Conservation (phyloP, 306 rosid genomes). For the Hippophae gyantsensis region DNA sequence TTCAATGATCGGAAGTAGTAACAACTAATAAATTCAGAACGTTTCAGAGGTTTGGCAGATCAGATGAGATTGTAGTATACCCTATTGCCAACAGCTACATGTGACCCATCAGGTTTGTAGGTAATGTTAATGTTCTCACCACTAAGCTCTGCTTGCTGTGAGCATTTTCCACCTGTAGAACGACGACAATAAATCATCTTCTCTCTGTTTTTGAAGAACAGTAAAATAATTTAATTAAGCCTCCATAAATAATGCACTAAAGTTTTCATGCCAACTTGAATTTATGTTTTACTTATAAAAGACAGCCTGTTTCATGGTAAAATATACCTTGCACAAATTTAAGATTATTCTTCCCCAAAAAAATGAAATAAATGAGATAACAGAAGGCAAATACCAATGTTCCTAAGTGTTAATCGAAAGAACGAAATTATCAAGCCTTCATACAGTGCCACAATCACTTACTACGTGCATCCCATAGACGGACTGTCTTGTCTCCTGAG, state of each 20-base stretch:
- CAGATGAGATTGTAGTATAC: slow-evolving; percentile 31
- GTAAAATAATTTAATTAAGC: slow-evolving; percentile 5
- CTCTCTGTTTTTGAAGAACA: background rate
- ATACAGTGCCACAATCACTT: slow-evolving; percentile 23
- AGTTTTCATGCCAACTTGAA: too few species aligned
- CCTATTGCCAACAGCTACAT: slow-evolving; percentile 90
- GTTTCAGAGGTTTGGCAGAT: slow-evolving; percentile 10
- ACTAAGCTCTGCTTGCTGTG: slow-evolving; percentile 81
- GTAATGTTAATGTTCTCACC: slow-evolving; percentile 95
- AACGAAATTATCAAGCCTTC: too few species aligned
- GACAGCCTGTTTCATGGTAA: too few species aligned
- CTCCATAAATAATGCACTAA: background rate
- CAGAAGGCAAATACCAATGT: too few species aligned
- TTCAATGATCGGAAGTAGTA: slow-evolving; percentile 5
- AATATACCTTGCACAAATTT: too few species aligned
- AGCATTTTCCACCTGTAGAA: slow-evolving; percentile 78
- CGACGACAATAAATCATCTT: slow-evolving; percentile 7
- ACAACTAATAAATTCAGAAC: slow-evolving; percentile 7
- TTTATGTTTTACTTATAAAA: too few species aligned
- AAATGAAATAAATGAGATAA: too few species aligned
- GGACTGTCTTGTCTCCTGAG: slow-evolving; percentile 93
- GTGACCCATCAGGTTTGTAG: slow-evolving; percentile 91
- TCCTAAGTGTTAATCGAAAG: too few species aligned
- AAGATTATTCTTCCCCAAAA: too few species aligned
- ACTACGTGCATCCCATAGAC: slow-evolving; percentile 96